Evolutionary conservation across 352 stramenopile species (phyloP), one percentile per base, ranked within the genome.

Genomic region (Phytopythium boreale): DNA sequence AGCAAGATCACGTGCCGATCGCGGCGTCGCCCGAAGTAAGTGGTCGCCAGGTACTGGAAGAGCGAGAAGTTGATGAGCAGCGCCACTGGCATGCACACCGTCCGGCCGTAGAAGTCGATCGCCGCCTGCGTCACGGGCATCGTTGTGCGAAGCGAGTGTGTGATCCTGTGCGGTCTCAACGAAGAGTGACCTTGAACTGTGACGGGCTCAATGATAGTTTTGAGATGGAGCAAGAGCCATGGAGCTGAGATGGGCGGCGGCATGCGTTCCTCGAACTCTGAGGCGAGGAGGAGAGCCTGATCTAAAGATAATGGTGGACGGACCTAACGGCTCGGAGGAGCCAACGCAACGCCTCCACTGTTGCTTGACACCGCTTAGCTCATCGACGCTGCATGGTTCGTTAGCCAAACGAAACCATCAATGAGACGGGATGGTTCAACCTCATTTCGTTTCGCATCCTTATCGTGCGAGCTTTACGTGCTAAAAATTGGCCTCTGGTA

Each of bases 1-100:
- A 79, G 55, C 11, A 77, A 17, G 0, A 22, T 29, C 11, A 74
- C 62, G 7, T 31, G 56, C 19, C 47, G 70, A 27, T 76, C 62
- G 9, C 27, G 37, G n/a, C 56, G 63, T 15, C 69, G 39, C 27
- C 56, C 60, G 64, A 64, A 69, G 57, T 69, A 72, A 2, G 64
- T 61, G 14, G 49, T 53, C 1, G 50, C 31, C 29, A 70, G 58
- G 26, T 62, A 68, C 50, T 68, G 56, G 56, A 68, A 68, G 11
- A 68, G 50, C 2, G 44, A 50, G 20, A 63, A 68, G 49, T 68
- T 68, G 56, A 68, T 24, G 20, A 68, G 47, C 22, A 68, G 46
- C 47, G 57, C 27, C 22, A 61, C 31, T 20, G 56, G 56, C 36
- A 68, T n/a, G 50, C 56, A 68, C 4, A 68, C 27, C 11, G 50